phyloP scores from a whole-genome alignment of 768 basidiomycete species.

The Phlegmacium glaucopus region DNA sequence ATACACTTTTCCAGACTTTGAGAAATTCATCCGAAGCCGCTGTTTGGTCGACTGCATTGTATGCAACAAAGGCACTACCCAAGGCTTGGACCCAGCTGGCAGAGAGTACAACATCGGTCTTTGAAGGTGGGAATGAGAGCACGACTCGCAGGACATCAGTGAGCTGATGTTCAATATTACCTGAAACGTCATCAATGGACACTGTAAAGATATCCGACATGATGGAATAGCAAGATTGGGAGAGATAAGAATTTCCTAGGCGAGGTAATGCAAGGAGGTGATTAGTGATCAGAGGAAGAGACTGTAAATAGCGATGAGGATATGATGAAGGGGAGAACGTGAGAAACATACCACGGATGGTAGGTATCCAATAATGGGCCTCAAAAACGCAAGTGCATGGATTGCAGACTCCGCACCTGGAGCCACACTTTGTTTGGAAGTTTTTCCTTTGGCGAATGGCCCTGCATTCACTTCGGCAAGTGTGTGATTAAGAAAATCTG shows the following conservation, averaged over 20 bases:
- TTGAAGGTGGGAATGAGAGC: constrained; percentile 64
- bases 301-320: constrained; percentile 36
- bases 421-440: constrained; percentile 47
- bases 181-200: constrained; percentile 47
- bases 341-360: constrained; percentile 60
- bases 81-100: constrained; percentile 80
- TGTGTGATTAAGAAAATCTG: constrained; percentile 71
- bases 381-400: constrained; percentile 72
- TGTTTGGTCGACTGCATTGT: constrained; percentile 45
- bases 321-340: constrained; percentile 5
- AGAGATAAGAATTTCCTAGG: constrained; percentile 84
- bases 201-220: constrained; percentile 75
- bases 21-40: constrained; percentile 51
- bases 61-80: constrained; percentile 69
- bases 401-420: constrained; percentile 71
- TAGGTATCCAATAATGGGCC: constrained; percentile 57
- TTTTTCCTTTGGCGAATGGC: constrained; percentile 58
- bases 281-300: constrained; percentile 64
- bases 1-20: constrained; percentile 71
- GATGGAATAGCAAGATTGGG: constrained; percentile 83
- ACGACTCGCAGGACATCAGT: constrained; percentile 63
- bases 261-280: constrained; percentile 80
- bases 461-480: constrained; percentile 64
- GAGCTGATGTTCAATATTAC: constrained; percentile 50
- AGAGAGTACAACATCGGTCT: constrained; percentile 62